Conservation (phyloP, 306 rosid species). For the Castanospermum australe region DNA sequence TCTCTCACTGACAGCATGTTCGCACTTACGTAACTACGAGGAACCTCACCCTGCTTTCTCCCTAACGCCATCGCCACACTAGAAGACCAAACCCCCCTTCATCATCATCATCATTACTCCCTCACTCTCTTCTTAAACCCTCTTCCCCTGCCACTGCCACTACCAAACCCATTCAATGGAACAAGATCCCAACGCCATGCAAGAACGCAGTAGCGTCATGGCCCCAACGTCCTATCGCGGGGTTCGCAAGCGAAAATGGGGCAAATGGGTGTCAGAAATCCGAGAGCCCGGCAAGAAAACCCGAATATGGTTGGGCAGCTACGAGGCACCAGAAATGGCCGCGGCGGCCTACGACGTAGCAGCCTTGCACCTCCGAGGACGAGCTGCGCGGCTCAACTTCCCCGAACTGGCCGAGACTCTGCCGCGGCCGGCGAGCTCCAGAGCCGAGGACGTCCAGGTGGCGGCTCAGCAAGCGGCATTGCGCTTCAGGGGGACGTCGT, state of each 20-base stretch:
- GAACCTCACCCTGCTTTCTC: slow-evolving; percentile 42
- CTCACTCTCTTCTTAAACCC: background rate
- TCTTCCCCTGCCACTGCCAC: background rate
- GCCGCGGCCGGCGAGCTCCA: slow-evolving; percentile 56
- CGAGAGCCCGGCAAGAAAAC: slow-evolving; percentile 82
- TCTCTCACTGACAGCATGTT: slow-evolving; percentile 59
- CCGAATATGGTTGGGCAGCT: slow-evolving; percentile 91
- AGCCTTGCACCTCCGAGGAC: slow-evolving; percentile 68
- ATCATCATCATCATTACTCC: background rate
- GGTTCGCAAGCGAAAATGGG: slow-evolving; percentile 90
- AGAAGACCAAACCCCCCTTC: too few species aligned
- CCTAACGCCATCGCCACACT: background rate
- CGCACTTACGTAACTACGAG: slow-evolving; percentile 53
- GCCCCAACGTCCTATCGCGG: slow-evolving; percentile 47
- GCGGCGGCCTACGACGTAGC: slow-evolving; percentile 95
- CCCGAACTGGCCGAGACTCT: slow-evolving; percentile 52
- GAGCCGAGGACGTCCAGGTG: slow-evolving; percentile 51
- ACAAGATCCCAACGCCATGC: slow-evolving; percentile 18
- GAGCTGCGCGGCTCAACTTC: slow-evolving; percentile 56
- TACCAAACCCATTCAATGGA: slow-evolving; percentile 31
- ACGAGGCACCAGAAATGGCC: slow-evolving; percentile 71
- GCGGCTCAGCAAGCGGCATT: slow-evolving; percentile 88
- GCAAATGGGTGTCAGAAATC: slow-evolving; percentile 93
- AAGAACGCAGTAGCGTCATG: slow-evolving; percentile 8
- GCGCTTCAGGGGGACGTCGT: background rate